phyloP scores from a whole-genome alignment of 169 alveolate genomes.

The Eimeria sp. region DNA sequence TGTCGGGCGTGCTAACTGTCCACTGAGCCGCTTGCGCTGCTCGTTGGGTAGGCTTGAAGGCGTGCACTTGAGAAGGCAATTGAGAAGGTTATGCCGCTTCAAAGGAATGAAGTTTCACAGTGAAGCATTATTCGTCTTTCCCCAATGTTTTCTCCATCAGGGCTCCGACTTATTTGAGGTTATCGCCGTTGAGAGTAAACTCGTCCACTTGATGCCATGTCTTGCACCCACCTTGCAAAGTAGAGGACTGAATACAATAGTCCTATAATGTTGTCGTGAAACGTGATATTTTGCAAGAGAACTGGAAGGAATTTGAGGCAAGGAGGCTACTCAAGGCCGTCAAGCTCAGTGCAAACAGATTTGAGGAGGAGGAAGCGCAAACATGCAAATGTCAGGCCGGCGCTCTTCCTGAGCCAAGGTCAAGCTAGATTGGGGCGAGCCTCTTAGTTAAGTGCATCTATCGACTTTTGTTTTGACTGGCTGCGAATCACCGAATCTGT shows the following conservation, averaged over 20 bases:
- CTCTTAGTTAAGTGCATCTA: neutral
- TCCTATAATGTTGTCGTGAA: neutral
- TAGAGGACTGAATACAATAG: neutral
- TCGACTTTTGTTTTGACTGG: neutral
- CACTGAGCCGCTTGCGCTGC: constrained; percentile 9
- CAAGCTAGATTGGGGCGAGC: neutral
- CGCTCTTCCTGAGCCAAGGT: neutral
- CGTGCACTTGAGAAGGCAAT: neutral
- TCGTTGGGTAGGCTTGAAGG: neutral
- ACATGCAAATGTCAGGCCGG: neutral
- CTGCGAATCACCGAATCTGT: neutral
- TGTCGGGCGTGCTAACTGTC: constrained; percentile 51
- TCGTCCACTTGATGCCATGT: neutral
- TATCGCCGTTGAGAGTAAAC: neutral
- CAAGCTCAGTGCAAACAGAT: neutral
- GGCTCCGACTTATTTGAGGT: neutral
- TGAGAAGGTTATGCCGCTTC: neutral
- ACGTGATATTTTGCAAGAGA: neutral
- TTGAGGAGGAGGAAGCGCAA: neutral
- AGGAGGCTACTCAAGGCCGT: neutral
- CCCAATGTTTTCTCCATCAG: neutral
- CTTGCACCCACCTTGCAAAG: neutral
- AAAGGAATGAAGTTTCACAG: neutral
- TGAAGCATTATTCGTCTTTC: neutral
- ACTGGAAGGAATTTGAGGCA: neutral